phyloP scores from a whole-genome alignment of 2,329 filamentous ascomycete species.

The Cladobotryum mycophilum region DNA sequence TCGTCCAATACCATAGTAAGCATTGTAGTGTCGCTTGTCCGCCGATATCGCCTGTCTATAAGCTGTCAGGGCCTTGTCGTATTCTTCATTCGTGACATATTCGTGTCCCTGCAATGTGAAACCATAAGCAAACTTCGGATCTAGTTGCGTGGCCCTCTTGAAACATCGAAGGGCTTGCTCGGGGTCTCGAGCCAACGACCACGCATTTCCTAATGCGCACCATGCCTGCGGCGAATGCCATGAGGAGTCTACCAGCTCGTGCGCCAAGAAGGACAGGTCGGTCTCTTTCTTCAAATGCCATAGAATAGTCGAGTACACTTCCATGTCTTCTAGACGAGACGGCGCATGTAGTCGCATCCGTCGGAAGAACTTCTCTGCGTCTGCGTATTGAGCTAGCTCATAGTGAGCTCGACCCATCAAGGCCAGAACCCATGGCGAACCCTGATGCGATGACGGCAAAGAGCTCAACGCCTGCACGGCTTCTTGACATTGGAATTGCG shows the following conservation, averaged over 20 bases:
- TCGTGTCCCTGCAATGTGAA: conserved; percentile 96
- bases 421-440: conserved; percentile 88
- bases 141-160: conserved; percentile 84
- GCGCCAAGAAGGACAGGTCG: conserved; percentile 84
- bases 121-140: conserved; percentile 88
- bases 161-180: conserved; percentile 94
- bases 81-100: conserved; percentile 92
- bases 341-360: conserved; percentile 74
- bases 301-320: conserved; percentile 96
- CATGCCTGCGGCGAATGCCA: conserved; percentile 91
- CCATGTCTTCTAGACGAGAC: conserved; percentile 86
- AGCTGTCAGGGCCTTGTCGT: conserved; percentile 83
- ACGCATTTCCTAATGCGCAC: conserved; percentile 93
- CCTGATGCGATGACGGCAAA: conserved; percentile 68
- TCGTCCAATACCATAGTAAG: conserved; percentile 84
- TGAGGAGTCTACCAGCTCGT: conserved; percentile 79
- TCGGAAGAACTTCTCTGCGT: conserved; percentile 81
- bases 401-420: conserved; percentile 88
- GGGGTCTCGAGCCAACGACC: conserved; percentile 85
- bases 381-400: conserved; percentile 78
- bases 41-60: conserved; percentile 83
- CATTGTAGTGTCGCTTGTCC: conserved; percentile 89
- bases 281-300: conserved; percentile 95
- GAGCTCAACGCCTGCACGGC: conserved; percentile 68
- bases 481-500: conserved; percentile 71